A percentile compares a stretch with the other conserved stretches of the same genome.
phyloP scores from a whole-genome alignment of 1,284 basidiomycete genomes.

The Rugosomyces carneus region DNA sequence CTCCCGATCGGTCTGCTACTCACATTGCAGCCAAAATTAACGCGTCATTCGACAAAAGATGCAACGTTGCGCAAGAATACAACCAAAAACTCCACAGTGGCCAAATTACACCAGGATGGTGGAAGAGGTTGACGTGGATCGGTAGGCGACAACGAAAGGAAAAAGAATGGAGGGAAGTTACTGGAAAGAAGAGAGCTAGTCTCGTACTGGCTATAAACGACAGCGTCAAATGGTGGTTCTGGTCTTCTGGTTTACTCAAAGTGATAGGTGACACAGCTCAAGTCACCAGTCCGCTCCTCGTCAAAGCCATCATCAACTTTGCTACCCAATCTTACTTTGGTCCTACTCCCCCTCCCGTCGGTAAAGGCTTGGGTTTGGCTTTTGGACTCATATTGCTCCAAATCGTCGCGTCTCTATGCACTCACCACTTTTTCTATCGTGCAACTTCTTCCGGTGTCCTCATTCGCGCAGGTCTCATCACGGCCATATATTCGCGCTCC shows the following conservation, averaged over 20 bases:
- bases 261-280: constrained; percentile 67
- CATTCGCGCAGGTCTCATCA: constrained; percentile 81
- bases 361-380: constrained; percentile 70
- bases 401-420: constrained; percentile 59
- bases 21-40: constrained; percentile 60
- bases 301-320: constrained; percentile 79
- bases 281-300: constrained; percentile 73
- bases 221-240: constrained; percentile 78
- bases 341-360: constrained; percentile 52
- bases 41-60: constrained; percentile 59
- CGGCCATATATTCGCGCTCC: constrained; percentile 80
- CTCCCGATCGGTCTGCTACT: constrained; percentile 52
- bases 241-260: constrained; percentile 76
- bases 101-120: constrained; percentile 52
- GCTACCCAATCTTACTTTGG: constrained; percentile 58
- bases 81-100: constrained; percentile 63
- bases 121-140: constrained; percentile 53
- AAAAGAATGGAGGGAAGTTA: constrained; percentile 57
- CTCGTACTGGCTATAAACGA: constrained; percentile 76
- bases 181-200: constrained; percentile 63
- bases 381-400: constrained; percentile 71
- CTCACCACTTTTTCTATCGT: constrained; percentile 81
- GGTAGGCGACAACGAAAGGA: constrained; percentile 48
- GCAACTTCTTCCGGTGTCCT: constrained; percentile 73
- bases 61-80: constrained; percentile 57